phyloP scores from a whole-genome alignment of 179 eudicot species.

The Pouteria campechiana region DNA sequence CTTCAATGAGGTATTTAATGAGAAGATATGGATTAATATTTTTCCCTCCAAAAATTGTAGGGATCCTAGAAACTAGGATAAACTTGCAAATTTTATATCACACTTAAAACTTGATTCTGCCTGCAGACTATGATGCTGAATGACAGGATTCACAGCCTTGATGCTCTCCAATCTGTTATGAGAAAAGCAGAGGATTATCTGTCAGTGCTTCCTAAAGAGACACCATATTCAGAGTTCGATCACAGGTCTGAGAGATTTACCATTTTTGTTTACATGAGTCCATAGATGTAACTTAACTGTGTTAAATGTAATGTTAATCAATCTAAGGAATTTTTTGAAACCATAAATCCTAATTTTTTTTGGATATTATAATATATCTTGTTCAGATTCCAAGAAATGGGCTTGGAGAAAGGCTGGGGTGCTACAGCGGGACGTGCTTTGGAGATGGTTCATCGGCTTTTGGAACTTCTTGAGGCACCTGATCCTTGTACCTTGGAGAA shows the following conservation, averaged over 20 bases:
- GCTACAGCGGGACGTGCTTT: conserved; percentile 45
- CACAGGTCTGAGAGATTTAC: too few relatives aligned
- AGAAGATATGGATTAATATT: too few relatives aligned
- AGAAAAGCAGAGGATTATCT: conserved; percentile 61
- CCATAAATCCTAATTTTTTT: too few relatives aligned
- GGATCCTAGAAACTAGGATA: too few relatives aligned
- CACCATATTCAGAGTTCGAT: conserved; percentile 53
- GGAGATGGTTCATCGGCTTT: conserved; percentile 52
- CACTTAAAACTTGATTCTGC: not conserved
- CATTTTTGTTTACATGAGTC: too few relatives aligned
- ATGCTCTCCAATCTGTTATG: conserved; percentile 47
- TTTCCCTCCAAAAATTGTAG: too few relatives aligned
- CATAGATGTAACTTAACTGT: too few relatives aligned
- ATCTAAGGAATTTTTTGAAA: too few relatives aligned
- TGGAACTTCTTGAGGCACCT: conserved; percentile 74
- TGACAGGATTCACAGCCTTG: conserved; percentile 41
- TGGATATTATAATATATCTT: too few relatives aligned
- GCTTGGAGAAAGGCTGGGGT: conserved; percentile 92
- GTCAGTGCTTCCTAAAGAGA: conserved; percentile 29
- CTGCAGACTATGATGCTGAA: conserved; percentile 72
- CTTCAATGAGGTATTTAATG: too few relatives aligned
- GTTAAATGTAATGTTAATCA: too few relatives aligned
- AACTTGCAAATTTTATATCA: not conserved
- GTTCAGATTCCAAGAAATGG: conserved; percentile 71
- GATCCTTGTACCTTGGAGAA: conserved; percentile 62